A percentile compares a stretch with the other conserved stretches of the same genome.
Evolutionary conservation across 148 eudicot genomes (phyloP).

Genomic region (Pharnaceum exiguum): DNA sequence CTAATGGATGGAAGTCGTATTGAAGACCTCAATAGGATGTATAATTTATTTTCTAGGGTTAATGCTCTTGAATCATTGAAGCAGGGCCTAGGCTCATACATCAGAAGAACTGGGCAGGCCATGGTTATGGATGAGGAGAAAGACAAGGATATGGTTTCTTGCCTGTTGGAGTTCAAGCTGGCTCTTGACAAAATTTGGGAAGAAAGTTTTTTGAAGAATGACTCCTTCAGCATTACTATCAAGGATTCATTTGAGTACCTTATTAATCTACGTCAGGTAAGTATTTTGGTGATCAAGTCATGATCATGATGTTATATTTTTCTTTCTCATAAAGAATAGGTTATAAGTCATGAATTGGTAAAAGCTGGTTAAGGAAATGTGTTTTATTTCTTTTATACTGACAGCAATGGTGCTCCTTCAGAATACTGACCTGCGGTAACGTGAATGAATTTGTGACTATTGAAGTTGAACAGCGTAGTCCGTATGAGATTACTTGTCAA

Average conservation of each 20-base stretch:
- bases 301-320: too few relatives aligned
- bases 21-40: slow-evolving; percentile 85
- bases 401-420: too few relatives aligned
- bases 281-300: too few relatives aligned
- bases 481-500: too few relatives aligned
- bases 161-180: slow-evolving; percentile 82
- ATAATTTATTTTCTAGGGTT: slow-evolving; percentile 62
- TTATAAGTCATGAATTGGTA: too few relatives aligned
- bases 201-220: slow-evolving; percentile 84
- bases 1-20: slow-evolving; percentile 83
- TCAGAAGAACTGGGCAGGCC: slow-evolving; percentile 75
- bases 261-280: slow-evolving; percentile 89
- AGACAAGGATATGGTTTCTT: slow-evolving; percentile 91
- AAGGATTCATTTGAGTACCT: slow-evolving; percentile 97
- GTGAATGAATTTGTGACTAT: too few relatives aligned
- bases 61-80: slow-evolving; percentile 79
- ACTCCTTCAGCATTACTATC: slow-evolving; percentile 78
- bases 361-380: too few relatives aligned
- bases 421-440: too few relatives aligned
- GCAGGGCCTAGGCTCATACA: slow-evolving; percentile 70
- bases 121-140: slow-evolving; percentile 93
- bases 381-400: too few relatives aligned
- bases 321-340: too few relatives aligned
- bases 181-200: slow-evolving; percentile 87
- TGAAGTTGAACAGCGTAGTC: too few relatives aligned